phyloP scores from a whole-genome alignment of 495 filamentous ascomycete species.

The Parachaetomium inaequale region DNA sequence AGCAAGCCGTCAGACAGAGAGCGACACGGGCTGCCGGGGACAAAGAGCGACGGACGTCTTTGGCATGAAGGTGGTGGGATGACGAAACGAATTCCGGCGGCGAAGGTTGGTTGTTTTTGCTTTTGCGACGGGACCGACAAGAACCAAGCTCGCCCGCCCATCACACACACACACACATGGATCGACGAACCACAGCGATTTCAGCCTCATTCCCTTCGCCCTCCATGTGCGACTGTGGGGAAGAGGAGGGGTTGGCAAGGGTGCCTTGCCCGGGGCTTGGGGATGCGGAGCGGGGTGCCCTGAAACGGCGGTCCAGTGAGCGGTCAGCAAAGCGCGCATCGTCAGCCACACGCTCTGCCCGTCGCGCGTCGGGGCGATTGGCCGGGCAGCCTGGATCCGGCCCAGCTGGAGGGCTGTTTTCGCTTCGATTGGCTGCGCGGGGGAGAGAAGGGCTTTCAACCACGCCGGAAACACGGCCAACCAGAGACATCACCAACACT shows the following conservation, averaged over 20 bases:
- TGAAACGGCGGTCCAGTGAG: constrained; percentile 10
- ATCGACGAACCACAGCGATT: constrained; percentile 22
- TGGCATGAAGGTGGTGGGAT: constrained; percentile 12
- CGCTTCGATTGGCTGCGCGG: not conserved
- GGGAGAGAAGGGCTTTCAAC: not conserved
- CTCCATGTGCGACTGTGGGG: constrained; percentile 21
- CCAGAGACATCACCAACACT: constrained; percentile 5
- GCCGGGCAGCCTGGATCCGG: not conserved
- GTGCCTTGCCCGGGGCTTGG: constrained; percentile 14
- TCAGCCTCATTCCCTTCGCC: constrained; percentile 33
- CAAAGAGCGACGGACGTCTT: constrained; percentile 13
- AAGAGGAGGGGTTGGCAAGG: constrained; percentile 18
- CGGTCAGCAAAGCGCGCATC: constrained; percentile 12
- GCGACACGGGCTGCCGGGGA: not conserved
- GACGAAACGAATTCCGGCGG: too few relatives aligned
- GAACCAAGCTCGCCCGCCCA: not conserved
- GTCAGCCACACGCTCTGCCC: constrained; percentile 18
- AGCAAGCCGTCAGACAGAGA: constrained; percentile 5
- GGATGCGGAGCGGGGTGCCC: not conserved
- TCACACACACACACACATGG: not conserved
- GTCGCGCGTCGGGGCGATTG: constrained; percentile 5
- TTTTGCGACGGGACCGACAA: constrained; percentile 9
- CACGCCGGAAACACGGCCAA: not conserved
- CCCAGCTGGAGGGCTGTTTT: constrained; percentile 1
- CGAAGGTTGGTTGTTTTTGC: too few relatives aligned